Evolutionary conservation across 257 asterid species (phyloP).

Genomic region (Paulownia fortunei): DNA sequence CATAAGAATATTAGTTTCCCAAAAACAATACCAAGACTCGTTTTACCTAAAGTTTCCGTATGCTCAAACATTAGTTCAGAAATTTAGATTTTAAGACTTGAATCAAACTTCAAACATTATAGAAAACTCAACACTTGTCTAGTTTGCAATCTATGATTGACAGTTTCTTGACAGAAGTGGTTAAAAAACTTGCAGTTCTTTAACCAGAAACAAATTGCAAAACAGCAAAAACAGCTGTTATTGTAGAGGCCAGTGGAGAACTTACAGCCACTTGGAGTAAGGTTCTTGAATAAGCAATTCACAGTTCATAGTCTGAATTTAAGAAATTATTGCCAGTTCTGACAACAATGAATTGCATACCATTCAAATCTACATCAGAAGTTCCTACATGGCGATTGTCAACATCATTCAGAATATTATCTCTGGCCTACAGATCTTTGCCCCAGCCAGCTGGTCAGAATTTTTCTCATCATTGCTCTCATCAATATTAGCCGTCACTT

Average conservation of each 20-base stretch:
- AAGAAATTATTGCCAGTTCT: background rate
- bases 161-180: background rate
- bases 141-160: background rate
- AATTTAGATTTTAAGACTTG: background rate
- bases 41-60: background rate
- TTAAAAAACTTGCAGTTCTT: background rate
- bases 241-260: background rate
- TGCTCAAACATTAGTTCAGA: background rate
- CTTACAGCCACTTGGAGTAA: background rate
- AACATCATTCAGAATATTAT: background rate
- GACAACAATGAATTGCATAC: background rate
- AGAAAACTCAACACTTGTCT: background rate
- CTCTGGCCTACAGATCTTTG: background rate
- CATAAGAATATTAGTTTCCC: background rate
- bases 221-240: background rate
- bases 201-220: background rate
- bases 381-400: background rate
- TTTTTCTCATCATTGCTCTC: background rate
- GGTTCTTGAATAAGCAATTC: slow-evolving; percentile 1
- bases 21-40: background rate
- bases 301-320: background rate
- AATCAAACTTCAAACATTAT: background rate
- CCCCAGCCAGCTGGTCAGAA: too few species aligned
- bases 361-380: background rate
- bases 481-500: background rate